Evolutionary conservation across 129 eudicot genomes (phyloP).

Genomic region (Pittosporum tobira): DNA sequence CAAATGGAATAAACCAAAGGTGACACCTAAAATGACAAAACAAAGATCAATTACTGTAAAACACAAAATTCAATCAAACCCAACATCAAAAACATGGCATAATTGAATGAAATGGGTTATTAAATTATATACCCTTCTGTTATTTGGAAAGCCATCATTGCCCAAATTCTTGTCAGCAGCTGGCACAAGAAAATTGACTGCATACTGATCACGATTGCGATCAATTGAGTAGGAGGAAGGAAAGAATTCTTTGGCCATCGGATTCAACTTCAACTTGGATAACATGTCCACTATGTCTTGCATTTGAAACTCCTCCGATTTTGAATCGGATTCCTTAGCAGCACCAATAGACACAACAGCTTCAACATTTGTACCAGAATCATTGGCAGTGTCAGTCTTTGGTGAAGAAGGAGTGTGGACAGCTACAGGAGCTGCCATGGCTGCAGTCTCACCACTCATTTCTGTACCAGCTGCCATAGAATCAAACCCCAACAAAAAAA

Average conservation of each 20-base stretch:
- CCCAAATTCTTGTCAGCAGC: slow-evolving; percentile 37
- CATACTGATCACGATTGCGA: slow-evolving; percentile 48
- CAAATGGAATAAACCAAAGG: neutral
- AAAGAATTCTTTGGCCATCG: slow-evolving; percentile 85
- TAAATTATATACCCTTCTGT: slow-evolving; percentile 59
- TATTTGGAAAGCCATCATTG: slow-evolving; percentile 41
- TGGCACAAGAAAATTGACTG: slow-evolving; percentile 35
- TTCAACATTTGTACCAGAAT: slow-evolving; percentile 15
- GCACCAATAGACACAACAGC: slow-evolving; percentile 14
- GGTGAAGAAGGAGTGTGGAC: slow-evolving; percentile 22
- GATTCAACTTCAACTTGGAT: slow-evolving; percentile 76
- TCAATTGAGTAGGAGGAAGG: slow-evolving; percentile 55
- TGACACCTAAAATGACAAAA: neutral
- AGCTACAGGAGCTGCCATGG: slow-evolving; percentile 19
- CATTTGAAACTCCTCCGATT: slow-evolving; percentile 60
- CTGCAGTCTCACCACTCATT: slow-evolving; percentile 42
- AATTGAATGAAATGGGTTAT: slow-evolving; percentile 7
- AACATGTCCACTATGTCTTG: slow-evolving; percentile 64
- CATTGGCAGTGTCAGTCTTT: slow-evolving; percentile 20
- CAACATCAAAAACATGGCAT: neutral
- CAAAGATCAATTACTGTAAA: slow-evolving; percentile 5
- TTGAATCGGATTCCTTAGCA: slow-evolving; percentile 39
- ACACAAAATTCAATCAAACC: slow-evolving; percentile 4
- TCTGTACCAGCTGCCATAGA: slow-evolving; percentile 76
- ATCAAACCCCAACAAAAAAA: slow-evolving; percentile 11